Conservation (phyloP, 208 protist species). For the Endotrypanum monterogeii region DNA sequence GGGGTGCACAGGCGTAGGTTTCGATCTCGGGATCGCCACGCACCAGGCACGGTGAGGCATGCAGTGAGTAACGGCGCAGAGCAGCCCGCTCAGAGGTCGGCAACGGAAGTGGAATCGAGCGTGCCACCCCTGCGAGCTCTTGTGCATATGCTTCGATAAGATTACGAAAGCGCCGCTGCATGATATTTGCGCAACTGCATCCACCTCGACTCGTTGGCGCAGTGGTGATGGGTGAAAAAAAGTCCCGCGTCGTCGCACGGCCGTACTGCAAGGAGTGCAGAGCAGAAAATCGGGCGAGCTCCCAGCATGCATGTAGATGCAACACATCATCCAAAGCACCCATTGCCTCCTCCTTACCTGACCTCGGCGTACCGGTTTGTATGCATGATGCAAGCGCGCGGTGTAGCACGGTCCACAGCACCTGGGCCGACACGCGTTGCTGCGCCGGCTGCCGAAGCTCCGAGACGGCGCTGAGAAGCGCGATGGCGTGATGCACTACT, state of each 20-base stretch:
- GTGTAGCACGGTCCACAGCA: constrained; percentile 23
- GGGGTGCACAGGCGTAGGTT: constrained; percentile 17
- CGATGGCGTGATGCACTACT: constrained; percentile 32
- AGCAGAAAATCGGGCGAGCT: constrained; percentile 7
- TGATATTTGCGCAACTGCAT: constrained; percentile 2
- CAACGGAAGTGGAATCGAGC: not conserved
- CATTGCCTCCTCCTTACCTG: not conserved
- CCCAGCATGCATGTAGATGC: constrained; percentile 16
- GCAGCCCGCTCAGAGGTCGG: not conserved
- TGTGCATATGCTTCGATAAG: not conserved
- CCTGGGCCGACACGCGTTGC: constrained; percentile 20
- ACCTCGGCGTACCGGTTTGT: not conserved
- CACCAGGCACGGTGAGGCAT: constrained; percentile 20
- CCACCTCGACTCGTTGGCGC: not conserved
- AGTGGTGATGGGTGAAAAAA: constrained; percentile 5
- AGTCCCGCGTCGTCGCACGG: constrained; percentile 5
- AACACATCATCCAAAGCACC: not conserved
- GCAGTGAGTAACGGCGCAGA: constrained; percentile 17
- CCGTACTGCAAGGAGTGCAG: constrained; percentile 16
- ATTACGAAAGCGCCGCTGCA: not conserved
- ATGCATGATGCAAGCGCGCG: constrained; percentile 1
- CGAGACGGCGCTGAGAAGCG: constrained; percentile 25
- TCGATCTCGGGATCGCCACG: constrained; percentile 18
- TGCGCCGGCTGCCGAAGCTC: constrained; percentile 23
- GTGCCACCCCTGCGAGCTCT: not conserved